Evolutionary conservation across 2,329 filamentous ascomycete genomes (phyloP).

Genomic region (Beauveria sp.): DNA sequence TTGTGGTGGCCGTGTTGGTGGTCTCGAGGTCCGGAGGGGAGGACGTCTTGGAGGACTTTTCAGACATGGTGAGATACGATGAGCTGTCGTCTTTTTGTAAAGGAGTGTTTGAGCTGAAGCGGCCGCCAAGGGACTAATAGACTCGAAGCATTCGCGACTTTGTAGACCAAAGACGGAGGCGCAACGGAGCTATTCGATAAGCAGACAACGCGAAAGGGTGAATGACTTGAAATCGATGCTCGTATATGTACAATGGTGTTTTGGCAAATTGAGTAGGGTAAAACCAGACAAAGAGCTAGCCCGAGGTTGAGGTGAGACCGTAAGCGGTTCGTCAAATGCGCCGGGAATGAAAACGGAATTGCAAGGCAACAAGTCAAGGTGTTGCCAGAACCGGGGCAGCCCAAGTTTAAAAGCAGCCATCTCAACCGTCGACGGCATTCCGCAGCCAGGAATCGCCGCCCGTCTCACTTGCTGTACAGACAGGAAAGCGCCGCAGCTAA

Average conservation of each 20-base stretch:
- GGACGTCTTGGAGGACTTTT: constrained; percentile 4
- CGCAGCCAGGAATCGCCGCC: not conserved
- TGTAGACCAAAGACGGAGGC: not conserved
- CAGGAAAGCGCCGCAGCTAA: not conserved
- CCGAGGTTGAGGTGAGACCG: not conserved
- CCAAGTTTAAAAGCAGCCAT: constrained; percentile 1
- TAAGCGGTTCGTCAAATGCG: not conserved
- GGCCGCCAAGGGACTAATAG: not conserved
- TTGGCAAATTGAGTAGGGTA: not conserved
- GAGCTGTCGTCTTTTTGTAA: constrained; percentile 17
- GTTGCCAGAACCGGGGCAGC: not conserved
- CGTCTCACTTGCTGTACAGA: not conserved
- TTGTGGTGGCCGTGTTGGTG: constrained; percentile 9
- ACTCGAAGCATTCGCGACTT: not conserved
- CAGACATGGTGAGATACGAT: constrained; percentile 12
- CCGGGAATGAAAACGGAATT: constrained; percentile 6
- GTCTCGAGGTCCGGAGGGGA: constrained; percentile 13
- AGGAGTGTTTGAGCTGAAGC: not conserved
- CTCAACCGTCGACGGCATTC: constrained; percentile 6
- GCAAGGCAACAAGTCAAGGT: not conserved
- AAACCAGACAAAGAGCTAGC: not conserved
- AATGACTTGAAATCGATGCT: not conserved
- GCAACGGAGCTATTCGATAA: not conserved
- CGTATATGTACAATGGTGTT: not conserved
- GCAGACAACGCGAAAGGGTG: not conserved